These are phyloP conservation scores for Zopfia rhizophila DNA, from an alignment of 2,329 filamentous ascomycete genomes.

Conservation along the genomic window DNA sequence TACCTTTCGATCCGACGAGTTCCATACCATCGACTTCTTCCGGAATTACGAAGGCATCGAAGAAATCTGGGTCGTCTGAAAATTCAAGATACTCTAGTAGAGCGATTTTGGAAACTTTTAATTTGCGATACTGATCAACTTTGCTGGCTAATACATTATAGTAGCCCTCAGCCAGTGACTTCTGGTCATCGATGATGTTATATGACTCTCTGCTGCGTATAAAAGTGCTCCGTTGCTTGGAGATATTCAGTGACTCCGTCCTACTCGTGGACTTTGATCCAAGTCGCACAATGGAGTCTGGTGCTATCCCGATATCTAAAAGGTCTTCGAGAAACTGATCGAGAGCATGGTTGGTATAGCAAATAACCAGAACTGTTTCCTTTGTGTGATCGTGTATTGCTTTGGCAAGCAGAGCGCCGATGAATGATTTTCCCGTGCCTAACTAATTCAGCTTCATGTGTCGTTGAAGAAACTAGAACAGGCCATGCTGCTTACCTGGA, in stretches of 20 bases:
- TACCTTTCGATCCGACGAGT: slow-evolving; percentile 59
- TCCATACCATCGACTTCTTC: slow-evolving; percentile 57
- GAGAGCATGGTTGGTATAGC: slow-evolving; percentile 70
- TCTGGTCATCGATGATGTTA: slow-evolving; percentile 56
- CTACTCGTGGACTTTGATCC: slow-evolving; percentile 66
- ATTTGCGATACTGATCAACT: slow-evolving; percentile 19
- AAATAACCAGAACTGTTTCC: slow-evolving; percentile 69
- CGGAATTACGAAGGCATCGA: slow-evolving; percentile 67
- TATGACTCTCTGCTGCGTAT: slow-evolving; percentile 49
- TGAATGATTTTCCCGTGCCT: slow-evolving; percentile 81
- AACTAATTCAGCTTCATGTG: slow-evolving; percentile 14
- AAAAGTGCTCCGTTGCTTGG: slow-evolving; percentile 50
- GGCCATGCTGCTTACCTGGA: slow-evolving; percentile 71
- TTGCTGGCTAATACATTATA: slow-evolving; percentile 29
- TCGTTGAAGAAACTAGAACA: slow-evolving; percentile 14
- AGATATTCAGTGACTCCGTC: slow-evolving; percentile 63
- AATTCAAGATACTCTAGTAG: slow-evolving; percentile 65
- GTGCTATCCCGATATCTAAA: slow-evolving; percentile 66
- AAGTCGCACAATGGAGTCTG: slow-evolving; percentile 66
- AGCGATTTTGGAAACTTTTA: slow-evolving; percentile 19
- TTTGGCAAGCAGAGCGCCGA: slow-evolving; percentile 72
- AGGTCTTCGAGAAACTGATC: slow-evolving; percentile 69
- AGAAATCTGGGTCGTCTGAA: slow-evolving; percentile 62
- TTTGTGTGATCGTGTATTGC: slow-evolving; percentile 61
- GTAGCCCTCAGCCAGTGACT: slow-evolving; percentile 48